phyloP scores from a whole-genome alignment of 192 early-diverging fungal genomes.

The Linnemannia zychae region DNA sequence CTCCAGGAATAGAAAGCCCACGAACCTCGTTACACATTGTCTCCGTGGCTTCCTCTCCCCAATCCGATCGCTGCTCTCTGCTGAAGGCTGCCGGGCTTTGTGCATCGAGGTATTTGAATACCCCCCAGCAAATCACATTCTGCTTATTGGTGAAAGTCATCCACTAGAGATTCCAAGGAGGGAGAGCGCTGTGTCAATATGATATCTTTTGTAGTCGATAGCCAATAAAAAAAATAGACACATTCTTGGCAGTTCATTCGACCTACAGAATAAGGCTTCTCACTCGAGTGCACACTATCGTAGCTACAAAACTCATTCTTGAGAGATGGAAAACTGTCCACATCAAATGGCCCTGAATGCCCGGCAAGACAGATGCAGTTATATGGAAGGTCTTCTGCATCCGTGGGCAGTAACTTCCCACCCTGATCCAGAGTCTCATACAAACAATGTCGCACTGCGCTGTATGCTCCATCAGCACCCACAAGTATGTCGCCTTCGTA shows the following conservation, averaged over 20 bases:
- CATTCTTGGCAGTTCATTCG: background rate
- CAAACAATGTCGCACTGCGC: conserved; percentile 19
- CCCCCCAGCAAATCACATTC: conserved; percentile 14
- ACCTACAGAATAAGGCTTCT: conserved; percentile 14
- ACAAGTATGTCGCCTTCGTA: conserved; percentile 28
- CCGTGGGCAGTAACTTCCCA: background rate
- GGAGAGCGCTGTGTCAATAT: too few relatives aligned
- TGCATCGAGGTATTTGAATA: background rate
- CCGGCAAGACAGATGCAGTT: conserved; percentile 19
- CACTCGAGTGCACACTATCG: background rate
- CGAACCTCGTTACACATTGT: conserved; percentile 30
- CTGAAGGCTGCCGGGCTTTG: background rate
- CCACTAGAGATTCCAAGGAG: background rate
- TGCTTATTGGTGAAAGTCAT: conserved; percentile 5
- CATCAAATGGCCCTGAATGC: conserved; percentile 2
- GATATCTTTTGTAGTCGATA: too few relatives aligned
- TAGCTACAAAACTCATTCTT: background rate
- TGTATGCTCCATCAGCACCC: conserved; percentile 25
- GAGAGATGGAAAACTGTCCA: background rate
- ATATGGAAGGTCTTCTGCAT: conserved; percentile 6
- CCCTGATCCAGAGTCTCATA: conserved; percentile 4
- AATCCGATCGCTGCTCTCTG: conserved; percentile 3
- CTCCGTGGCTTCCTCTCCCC: conserved; percentile 11
- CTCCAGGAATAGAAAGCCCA: conserved; percentile 14
- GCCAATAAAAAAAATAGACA: background rate